Evolutionary conservation across 257 asterid species (phyloP), one percentile per base, ranked within the genome.

Genomic region (Nicotiana noctiflora): DNA sequence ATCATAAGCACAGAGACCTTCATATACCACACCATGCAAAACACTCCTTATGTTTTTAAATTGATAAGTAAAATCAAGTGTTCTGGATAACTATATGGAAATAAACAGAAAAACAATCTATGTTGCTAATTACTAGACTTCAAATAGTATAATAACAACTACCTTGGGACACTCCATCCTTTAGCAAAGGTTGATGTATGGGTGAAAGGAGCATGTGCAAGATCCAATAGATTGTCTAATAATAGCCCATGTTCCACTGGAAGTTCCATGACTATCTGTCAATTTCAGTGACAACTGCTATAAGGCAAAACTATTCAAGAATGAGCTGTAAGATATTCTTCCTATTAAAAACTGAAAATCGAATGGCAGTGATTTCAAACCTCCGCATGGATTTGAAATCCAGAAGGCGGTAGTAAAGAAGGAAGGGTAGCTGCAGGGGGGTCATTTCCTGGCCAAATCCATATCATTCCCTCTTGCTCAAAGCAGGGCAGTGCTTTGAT

Each of bases 101-200:
- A 37, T 19, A 67, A 37, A 68, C n/a, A 68, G 57, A 68, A 70
- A 44, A 21, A 70, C 34, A 12, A 44, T 44, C 19, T 15, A 21
- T 44, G 57, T 44, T 68, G 23, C 77, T 44, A 19, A 21, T 51
- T 21, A 12, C 34, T 40, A n/a, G 27, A 44, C 19, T 15, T 3
- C 57, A 70, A 21, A 44, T 44, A n/a, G 19, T 21, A 44, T 44
- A n/a, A 21, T 13, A 31, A 70, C 23, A 0, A 70, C 77, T 40
- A 93, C 98, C 95, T 95, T 40, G 99, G 98, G 52, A 95, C 93
- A 72, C 90, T 90, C 99, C 99, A 95, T 65, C 99, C 99, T 88
- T 95, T 95, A 34, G 99, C 97, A 81, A 95, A 95, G 12, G 98
- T 95, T 37, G 99, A 95, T 44, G 99, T 93, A 82, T 95, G 98